Evolutionary conservation across 495 filamentous ascomycete species (phyloP).

Genomic region (Xylaria venustula): DNA sequence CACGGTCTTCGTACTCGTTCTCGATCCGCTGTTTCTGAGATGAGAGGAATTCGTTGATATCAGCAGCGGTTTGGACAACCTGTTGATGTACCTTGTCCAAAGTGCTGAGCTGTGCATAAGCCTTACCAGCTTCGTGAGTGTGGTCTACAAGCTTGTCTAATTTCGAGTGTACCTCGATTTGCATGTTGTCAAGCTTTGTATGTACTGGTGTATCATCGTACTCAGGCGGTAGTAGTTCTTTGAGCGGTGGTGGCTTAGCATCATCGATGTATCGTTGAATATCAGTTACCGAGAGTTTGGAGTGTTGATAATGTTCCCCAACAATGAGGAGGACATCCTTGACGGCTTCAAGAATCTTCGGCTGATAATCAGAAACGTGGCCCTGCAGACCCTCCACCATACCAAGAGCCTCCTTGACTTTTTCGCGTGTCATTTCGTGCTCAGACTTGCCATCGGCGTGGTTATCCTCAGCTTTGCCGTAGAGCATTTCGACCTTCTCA

Average conservation of each 20-base stretch:
- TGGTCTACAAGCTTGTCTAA: conserved; percentile 80
- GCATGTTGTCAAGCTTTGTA: conserved; percentile 31
- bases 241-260: conserved; percentile 43
- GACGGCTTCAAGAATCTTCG: conserved; percentile 77
- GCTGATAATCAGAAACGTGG: conserved; percentile 75
- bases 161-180: conserved; percentile 63
- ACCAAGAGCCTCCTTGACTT: conserved; percentile 66
- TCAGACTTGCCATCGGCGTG: conserved; percentile 69
- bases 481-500: conserved; percentile 71
- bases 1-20: conserved; percentile 75
- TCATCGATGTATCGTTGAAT: conserved; percentile 56
- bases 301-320: conserved; percentile 76
- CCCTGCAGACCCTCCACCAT: conserved; percentile 74
- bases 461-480: conserved; percentile 73
- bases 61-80: conserved; percentile 79
- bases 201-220: conserved; percentile 35
- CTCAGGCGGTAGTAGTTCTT: conserved; percentile 36
- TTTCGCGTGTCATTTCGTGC: conserved; percentile 73
- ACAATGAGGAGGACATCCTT: conserved; percentile 80
- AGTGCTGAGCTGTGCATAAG: conserved; percentile 64
- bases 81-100: conserved; percentile 88
- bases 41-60: conserved; percentile 81
- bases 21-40: conserved; percentile 75
- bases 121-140: conserved; percentile 54
- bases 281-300: conserved; percentile 44